phyloP scores from a whole-genome alignment of 257 asterid species.

The Salvia splendens region DNA sequence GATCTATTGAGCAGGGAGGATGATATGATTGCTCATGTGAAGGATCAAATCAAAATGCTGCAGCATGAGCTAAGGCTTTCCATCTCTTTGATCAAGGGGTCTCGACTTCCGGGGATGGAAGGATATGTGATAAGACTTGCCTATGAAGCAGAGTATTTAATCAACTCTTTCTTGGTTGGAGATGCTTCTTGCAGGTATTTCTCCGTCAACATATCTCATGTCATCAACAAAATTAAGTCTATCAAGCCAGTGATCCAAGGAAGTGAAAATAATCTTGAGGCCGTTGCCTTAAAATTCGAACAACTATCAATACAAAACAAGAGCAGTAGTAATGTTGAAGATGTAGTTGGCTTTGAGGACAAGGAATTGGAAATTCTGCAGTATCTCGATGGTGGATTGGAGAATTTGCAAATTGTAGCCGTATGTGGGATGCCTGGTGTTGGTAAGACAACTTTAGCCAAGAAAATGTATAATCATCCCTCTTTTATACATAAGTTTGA shows the following conservation, averaged over 20 bases:
- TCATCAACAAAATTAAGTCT: slow-evolving; percentile 1
- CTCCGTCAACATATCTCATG: slow-evolving; percentile 4
- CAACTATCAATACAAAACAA: not conserved
- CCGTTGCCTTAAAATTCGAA: not conserved
- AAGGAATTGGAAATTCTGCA: not conserved
- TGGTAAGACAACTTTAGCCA: slow-evolving; percentile 35
- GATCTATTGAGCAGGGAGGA: slow-evolving; percentile 10
- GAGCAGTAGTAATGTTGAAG: not conserved
- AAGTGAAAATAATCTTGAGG: not conserved
- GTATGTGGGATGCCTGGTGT: slow-evolving; percentile 47
- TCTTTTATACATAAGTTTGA: slow-evolving; percentile 25
- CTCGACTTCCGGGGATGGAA: not conserved
- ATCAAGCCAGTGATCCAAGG: not conserved
- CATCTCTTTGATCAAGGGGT: not conserved
- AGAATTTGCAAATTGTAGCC: slow-evolving; percentile 20
- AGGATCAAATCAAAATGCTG: slow-evolving; percentile 17
- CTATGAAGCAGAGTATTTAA: slow-evolving; percentile 30
- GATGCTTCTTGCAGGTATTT: slow-evolving; percentile 26
- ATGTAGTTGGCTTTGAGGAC: slow-evolving; percentile 29
- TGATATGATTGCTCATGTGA: not conserved
- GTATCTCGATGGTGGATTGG: not conserved
- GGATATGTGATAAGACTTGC: slow-evolving; percentile 16
- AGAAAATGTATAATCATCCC: slow-evolving; percentile 30
- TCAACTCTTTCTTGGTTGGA: slow-evolving; percentile 21
- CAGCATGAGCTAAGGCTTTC: slow-evolving; percentile 7